Evolutionary conservation across 805 yeast genomes (phyloP).

Genomic region (Kurtzmaniella fragi): DNA sequence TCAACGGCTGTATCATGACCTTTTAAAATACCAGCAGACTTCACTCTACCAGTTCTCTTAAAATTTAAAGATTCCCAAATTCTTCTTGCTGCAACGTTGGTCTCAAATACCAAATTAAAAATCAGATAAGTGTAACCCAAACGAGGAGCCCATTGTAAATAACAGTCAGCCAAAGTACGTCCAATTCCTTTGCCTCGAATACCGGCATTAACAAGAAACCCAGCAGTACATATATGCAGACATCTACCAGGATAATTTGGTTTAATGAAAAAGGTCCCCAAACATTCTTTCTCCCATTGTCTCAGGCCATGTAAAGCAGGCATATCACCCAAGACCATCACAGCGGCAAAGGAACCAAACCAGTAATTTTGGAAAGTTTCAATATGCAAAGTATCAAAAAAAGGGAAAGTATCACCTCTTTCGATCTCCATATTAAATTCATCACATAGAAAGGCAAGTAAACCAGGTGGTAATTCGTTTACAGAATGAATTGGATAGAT

Average conservation of each 20-base stretch:
- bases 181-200: constrained; percentile 92
- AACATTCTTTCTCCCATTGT: constrained; percentile 90
- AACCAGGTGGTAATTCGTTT: constrained; percentile 67
- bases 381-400: constrained; percentile 70
- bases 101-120: constrained; percentile 83
- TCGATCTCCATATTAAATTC: constrained; percentile 92
- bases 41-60: constrained; percentile 71
- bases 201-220: constrained; percentile 86
- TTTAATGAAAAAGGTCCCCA: constrained; percentile 80
- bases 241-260: constrained; percentile 93
- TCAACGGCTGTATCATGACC: constrained; percentile 84
- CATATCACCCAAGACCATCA: constrained; percentile 72
- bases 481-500: constrained; percentile 76
- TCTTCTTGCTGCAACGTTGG: constrained; percentile 76
- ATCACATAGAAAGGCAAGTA: constrained; percentile 77
- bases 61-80: constrained; percentile 76
- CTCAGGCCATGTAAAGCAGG: constrained; percentile 43
- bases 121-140: constrained; percentile 82
- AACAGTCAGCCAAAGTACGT: constrained; percentile 74
- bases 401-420: constrained; percentile 82
- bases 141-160: constrained; percentile 84
- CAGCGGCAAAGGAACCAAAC: constrained; percentile 83
- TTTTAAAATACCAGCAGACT: constrained; percentile 83
- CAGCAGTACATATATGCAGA: constrained; percentile 88
- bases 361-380: constrained; percentile 80